Conservation (phyloP, 257 asterid genomes). For the Solanum ahanhuiri region DNA sequence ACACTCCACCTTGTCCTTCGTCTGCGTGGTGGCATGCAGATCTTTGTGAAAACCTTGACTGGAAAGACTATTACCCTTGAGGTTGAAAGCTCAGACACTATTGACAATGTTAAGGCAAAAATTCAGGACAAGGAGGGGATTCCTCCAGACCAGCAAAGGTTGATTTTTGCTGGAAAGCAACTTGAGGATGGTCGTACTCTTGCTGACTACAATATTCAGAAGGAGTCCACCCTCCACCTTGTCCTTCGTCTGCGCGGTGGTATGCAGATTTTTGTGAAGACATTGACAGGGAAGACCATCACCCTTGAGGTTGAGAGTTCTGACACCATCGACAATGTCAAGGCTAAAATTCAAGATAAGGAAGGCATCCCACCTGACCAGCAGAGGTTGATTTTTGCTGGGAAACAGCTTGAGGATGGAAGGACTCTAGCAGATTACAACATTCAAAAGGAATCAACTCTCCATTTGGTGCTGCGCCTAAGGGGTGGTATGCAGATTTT, state of each 20-base stretch:
- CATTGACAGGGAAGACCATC: constrained; percentile 1
- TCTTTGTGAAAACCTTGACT: constrained; percentile 8
- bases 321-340: constrained; percentile 11
- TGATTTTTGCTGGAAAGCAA: constrained; percentile 14
- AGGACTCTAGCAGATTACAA: constrained; percentile 11
- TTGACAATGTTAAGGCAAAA: constrained; percentile 4
- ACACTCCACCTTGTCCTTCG: not conserved
- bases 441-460: constrained; percentile 15
- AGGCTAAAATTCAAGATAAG: constrained; percentile 8
- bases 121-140: constrained; percentile 11
- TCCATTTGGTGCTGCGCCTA: constrained; percentile 11
- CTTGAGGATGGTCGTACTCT: constrained; percentile 9
- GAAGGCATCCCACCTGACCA: constrained; percentile 13
- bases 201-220: constrained; percentile 11
- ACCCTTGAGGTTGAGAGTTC: constrained; percentile 13
- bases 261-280: constrained; percentile 11
- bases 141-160: constrained; percentile 10
- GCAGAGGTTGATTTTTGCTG: constrained; percentile 13
- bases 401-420: constrained; percentile 13
- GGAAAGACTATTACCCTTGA: constrained; percentile 9
- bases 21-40: constrained; percentile 9
- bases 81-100: constrained; percentile 6
- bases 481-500: constrained; percentile 9
- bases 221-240: constrained; percentile 6
- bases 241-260: constrained; percentile 7